Evolutionary conservation across 257 asterid genomes (phyloP).

Genomic region (Salvia miltiorrhiza): DNA sequence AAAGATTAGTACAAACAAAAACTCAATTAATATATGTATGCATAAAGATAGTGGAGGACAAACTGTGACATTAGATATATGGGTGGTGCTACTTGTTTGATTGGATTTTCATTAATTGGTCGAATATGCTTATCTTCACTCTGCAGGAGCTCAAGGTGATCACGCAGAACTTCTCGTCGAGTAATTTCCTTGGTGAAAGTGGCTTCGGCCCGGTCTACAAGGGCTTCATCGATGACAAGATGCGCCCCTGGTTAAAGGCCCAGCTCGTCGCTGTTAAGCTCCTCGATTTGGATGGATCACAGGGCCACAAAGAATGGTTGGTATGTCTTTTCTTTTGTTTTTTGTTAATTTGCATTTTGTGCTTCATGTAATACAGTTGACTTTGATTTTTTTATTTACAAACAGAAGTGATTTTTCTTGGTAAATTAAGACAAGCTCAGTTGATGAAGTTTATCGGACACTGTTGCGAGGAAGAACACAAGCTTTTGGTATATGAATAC

Average conservation of each 20-base stretch:
- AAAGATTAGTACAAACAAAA: no score
- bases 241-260: conserved; percentile 78
- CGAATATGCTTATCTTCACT: conserved; percentile 62
- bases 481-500: conserved; percentile 85
- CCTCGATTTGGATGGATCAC: conserved; percentile 83
- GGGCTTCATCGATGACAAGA: conserved; percentile 85
- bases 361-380: background rate
- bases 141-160: conserved; percentile 81
- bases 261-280: conserved; percentile 97
- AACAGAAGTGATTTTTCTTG: conserved; percentile 86
- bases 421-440: conserved; percentile 80
- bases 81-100: no score
- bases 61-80: no score
- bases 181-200: conserved; percentile 84
- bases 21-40: no score
- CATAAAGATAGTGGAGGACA: no score
- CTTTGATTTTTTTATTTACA: conserved; percentile 18
- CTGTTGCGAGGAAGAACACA: conserved; percentile 93
- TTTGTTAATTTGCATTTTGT: no score
- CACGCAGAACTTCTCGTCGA: conserved; percentile 66
- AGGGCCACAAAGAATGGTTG: conserved; percentile 97
- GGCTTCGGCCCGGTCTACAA: conserved; percentile 98
- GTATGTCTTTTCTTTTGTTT: conserved; percentile 29
- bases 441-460: conserved; percentile 91
- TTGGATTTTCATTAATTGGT: no score